phyloP scores from a whole-genome alignment of 1,139 yeast genomes.

The Yamadazyma oceani region DNA sequence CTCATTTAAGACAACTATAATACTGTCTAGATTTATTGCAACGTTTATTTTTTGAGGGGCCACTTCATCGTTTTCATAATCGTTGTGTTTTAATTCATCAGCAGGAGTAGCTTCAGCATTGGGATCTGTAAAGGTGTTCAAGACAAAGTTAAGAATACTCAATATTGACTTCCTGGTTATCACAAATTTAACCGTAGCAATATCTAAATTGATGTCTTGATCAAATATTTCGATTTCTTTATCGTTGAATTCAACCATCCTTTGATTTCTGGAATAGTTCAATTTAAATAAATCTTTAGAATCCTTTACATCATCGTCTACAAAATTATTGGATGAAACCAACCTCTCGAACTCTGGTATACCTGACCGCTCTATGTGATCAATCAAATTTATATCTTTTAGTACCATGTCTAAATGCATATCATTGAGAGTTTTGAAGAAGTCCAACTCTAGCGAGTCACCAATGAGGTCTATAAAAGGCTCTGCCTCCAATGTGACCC shows the following conservation, averaged over 20 bases:
- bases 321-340: constrained; percentile 62
- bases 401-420: constrained; percentile 68
- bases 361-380: constrained; percentile 66
- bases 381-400: constrained; percentile 68
- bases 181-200: constrained; percentile 79
- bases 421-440: constrained; percentile 57
- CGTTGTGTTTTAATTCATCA: constrained; percentile 63
- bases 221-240: constrained; percentile 71
- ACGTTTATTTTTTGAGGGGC: constrained; percentile 77
- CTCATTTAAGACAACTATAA: constrained; percentile 76
- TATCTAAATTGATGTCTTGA: constrained; percentile 69
- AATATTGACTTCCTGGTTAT: constrained; percentile 76
- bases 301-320: constrained; percentile 27
- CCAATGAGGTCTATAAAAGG: constrained; percentile 73
- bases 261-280: constrained; percentile 55
- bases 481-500: constrained; percentile 59
- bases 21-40: constrained; percentile 67
- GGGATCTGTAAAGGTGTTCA: constrained; percentile 87
- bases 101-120: constrained; percentile 68
- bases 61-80: constrained; percentile 49
- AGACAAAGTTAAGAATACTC: constrained; percentile 74
- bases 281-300: constrained; percentile 59
- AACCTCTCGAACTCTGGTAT: constrained; percentile 66
- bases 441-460: constrained; percentile 59
- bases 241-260: constrained; percentile 60